Evolutionary conservation across 305 asterid species (phyloP).

Genomic region (Fraxinus greggii): DNA sequence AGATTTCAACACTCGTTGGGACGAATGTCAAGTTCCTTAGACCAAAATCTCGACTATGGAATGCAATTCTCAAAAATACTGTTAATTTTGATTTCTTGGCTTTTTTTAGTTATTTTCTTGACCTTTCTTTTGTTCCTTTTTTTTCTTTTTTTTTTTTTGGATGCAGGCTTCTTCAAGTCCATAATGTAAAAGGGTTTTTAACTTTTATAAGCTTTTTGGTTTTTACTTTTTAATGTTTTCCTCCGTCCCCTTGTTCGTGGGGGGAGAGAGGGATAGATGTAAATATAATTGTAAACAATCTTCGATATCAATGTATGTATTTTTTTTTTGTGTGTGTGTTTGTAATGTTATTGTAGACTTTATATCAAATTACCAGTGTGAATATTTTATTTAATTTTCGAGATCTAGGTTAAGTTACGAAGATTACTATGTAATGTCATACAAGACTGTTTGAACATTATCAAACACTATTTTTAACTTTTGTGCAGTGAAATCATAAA

Average conservation of each 20-base stretch:
- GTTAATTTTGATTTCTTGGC: neutral
- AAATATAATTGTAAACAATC: neutral
- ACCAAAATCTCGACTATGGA: neutral
- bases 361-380: too few species aligned
- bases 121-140: neutral
- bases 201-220: neutral
- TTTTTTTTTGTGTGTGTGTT: too few species aligned
- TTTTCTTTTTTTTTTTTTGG: neutral
- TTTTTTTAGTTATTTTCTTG: neutral
- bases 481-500: too few species aligned
- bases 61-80: neutral
- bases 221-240: neutral
- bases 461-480: too few species aligned
- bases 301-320: too few species aligned
- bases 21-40: conserved; percentile 26
- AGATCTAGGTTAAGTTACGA: too few species aligned
- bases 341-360: too few species aligned
- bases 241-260: neutral
- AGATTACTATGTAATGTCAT: too few species aligned
- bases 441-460: too few species aligned
- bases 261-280: neutral
- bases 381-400: too few species aligned
- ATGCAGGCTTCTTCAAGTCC: neutral
- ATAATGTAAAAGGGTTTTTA: neutral
- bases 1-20: neutral